Evolutionary conservation across 495 filamentous ascomycete genomes (phyloP).

Genomic region (Echria macrotheca): DNA sequence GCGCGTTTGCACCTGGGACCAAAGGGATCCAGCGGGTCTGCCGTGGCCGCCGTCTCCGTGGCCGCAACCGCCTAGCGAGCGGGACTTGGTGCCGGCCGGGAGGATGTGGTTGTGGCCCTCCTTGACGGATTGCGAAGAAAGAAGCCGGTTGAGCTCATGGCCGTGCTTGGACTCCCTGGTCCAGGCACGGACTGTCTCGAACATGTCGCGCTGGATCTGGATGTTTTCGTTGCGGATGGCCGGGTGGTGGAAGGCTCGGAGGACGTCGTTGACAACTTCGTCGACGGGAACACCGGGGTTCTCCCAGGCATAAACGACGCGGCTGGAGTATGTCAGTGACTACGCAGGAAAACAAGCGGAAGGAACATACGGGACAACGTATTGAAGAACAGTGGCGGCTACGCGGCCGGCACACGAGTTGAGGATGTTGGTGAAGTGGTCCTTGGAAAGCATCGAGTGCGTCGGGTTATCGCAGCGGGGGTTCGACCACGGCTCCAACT

Average conservation of each 20-base stretch:
- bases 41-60: slow-evolving; percentile 49
- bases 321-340: slow-evolving; percentile 30
- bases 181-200: slow-evolving; percentile 73
- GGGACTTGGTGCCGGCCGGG: neutral
- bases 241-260: slow-evolving; percentile 84
- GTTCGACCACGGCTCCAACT: slow-evolving; percentile 88
- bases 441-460: slow-evolving; percentile 90
- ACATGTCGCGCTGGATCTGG: slow-evolving; percentile 84
- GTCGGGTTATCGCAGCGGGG: slow-evolving; percentile 83
- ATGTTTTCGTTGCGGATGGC: slow-evolving; percentile 62
- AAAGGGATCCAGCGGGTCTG: slow-evolving; percentile 43
- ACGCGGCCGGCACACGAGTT: slow-evolving; percentile 84
- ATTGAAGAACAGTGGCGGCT: slow-evolving; percentile 72
- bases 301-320: slow-evolving; percentile 86
- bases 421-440: slow-evolving; percentile 90
- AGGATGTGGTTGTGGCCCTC: slow-evolving; percentile 68
- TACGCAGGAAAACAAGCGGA: neutral
- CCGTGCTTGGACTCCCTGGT: slow-evolving; percentile 58
- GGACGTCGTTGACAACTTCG: slow-evolving; percentile 71
- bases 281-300: slow-evolving; percentile 71
- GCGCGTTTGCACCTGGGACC: slow-evolving; percentile 40
- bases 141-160: slow-evolving; percentile 59
- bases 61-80: slow-evolving; percentile 25
- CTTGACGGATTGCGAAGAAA: slow-evolving; percentile 76
- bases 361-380: slow-evolving; percentile 60